Percentiles rank a stretch among this genome's conserved stretches.
These are phyloP conservation scores for Botryotinia globosa DNA, from an alignment of 2,329 filamentous ascomycete species.

Conservation along the genomic window DNA sequence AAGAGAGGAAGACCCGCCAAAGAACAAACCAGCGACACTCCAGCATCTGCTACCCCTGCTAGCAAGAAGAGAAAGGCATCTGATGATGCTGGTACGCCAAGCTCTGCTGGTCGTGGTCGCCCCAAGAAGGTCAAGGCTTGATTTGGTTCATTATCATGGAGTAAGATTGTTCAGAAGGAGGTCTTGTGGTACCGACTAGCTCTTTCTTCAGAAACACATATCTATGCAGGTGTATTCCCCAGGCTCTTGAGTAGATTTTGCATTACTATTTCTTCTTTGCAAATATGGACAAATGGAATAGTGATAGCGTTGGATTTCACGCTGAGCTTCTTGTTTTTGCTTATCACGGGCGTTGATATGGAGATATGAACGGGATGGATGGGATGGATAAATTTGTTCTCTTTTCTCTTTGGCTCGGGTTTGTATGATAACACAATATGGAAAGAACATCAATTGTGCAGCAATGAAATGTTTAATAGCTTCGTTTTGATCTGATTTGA, in stretches of 20 bases:
- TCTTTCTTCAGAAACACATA: background rate
- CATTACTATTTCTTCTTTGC: background rate
- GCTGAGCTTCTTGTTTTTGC: background rate
- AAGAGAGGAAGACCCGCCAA: conserved; percentile 18
- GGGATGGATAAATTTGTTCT: background rate
- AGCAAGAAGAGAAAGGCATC: conserved; percentile 20
- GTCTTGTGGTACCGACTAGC: background rate
- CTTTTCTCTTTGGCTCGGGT: background rate
- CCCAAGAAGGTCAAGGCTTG: conserved; percentile 18
- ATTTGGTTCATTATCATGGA: background rate
- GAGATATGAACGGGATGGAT: conserved; percentile 1
- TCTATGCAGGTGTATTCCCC: background rate
- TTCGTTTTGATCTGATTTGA: background rate
- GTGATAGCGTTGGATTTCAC: background rate
- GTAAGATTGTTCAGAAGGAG: background rate
- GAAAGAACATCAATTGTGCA: background rate
- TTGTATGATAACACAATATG: conserved; percentile 3
- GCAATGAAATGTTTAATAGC: background rate
- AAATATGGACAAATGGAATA: background rate
- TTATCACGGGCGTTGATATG: background rate
- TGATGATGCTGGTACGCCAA: conserved; percentile 13
- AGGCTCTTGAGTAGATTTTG: background rate
- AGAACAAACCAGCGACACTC: background rate
- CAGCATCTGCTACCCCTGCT: conserved; percentile 7
- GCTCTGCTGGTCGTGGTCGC: conserved; percentile 14